Evolutionary conservation across 345 rosid genomes (phyloP).

Genomic region (Draba incana): DNA sequence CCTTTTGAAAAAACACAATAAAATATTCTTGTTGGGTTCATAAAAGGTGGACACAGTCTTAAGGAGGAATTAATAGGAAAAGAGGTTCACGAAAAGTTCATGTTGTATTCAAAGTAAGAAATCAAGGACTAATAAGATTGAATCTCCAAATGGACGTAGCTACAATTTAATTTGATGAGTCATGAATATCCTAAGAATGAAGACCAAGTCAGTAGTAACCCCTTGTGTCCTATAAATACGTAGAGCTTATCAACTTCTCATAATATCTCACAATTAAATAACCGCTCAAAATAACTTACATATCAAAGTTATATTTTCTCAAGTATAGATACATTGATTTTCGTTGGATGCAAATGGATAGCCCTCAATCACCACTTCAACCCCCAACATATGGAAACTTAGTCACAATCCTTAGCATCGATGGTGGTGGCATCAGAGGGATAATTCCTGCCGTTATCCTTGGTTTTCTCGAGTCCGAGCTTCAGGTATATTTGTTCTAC

Average conservation of each 20-base stretch:
- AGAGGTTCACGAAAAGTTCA: constrained; percentile 23
- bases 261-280: constrained; percentile 14
- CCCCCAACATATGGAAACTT: constrained; percentile 58
- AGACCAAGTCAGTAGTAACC: constrained; percentile 20
- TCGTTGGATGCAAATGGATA: constrained; percentile 34
- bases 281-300: too few species aligned
- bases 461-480: constrained; percentile 63
- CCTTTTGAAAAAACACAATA: too few species aligned
- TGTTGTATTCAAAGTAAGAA: neutral
- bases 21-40: neutral
- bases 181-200: constrained; percentile 8
- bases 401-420: constrained; percentile 71
- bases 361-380: constrained; percentile 56
- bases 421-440: constrained; percentile 86
- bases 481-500: constrained; percentile 52
- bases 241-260: neutral
- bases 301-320: neutral
- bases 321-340: constrained; percentile 6
- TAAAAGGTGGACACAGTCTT: constrained; percentile 30
- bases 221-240: constrained; percentile 24
- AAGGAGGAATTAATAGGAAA: neutral
- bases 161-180: constrained; percentile 8
- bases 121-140: constrained; percentile 8
- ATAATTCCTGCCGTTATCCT: constrained; percentile 67
- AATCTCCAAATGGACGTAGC: neutral